A percentile compares a stretch with the other conserved stretches of the same genome.
These are phyloP conservation scores for Colletotrichum sidae DNA, from an alignment of 2,329 filamentous ascomycete genomes.

Conservation along the genomic window DNA sequence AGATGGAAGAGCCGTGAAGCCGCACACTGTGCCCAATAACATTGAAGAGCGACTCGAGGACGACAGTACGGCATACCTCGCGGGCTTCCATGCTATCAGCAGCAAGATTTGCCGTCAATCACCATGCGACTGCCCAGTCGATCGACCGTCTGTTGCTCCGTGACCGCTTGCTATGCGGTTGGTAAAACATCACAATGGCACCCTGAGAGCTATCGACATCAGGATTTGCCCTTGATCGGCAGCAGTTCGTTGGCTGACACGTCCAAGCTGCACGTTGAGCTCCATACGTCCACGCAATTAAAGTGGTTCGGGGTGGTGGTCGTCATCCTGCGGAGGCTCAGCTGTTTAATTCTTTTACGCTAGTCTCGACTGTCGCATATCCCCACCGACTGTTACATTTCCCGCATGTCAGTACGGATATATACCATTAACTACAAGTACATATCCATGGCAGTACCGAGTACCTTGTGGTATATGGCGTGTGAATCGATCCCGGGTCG, in stretches of 20 bases:
- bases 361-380: background rate
- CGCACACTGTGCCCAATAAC: constrained; percentile 21
- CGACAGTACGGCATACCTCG: no score
- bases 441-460: no score
- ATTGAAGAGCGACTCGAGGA: background rate
- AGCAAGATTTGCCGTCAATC: constrained; percentile 7
- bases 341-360: constrained; percentile 17
- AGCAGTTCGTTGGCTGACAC: constrained; percentile 22
- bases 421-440: no score
- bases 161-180: background rate
- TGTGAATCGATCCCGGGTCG: no score
- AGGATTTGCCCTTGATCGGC: constrained; percentile 32
- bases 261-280: constrained; percentile 28
- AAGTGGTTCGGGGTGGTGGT: constrained; percentile 28
- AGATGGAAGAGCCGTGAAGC: constrained; percentile 8
- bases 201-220: constrained; percentile 11
- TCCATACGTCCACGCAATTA: constrained; percentile 31
- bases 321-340: constrained; percentile 37
- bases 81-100: no score
- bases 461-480: no score
- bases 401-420: no score
- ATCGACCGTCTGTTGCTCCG: constrained; percentile 27
- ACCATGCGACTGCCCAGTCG: constrained; percentile 5
- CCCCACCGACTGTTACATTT: no score
- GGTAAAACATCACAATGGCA: background rate